Evolutionary conservation across 495 filamentous ascomycete genomes (phyloP), one percentile per base, ranked within the genome.

Genomic region (Aspergillus conjunctus): DNA sequence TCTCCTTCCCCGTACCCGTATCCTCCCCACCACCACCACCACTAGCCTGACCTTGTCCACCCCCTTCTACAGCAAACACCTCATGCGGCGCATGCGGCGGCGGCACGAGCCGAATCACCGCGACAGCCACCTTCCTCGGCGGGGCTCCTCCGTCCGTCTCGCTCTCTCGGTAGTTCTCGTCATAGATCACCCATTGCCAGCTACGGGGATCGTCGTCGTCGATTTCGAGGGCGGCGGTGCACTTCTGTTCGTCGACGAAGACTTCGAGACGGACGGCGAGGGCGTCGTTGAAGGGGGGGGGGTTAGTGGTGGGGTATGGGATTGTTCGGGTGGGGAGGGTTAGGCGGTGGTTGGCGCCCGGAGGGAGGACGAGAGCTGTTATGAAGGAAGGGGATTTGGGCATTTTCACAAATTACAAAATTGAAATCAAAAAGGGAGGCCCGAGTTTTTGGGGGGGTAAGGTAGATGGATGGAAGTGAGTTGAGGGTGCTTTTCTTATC

Each of bases 181-280:
- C 44, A 73, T 92, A 95, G 30, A 86, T 74, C 31, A 96, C 83
- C 88, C 90, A 96, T 71, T 97, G 92, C 77, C 85, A 91, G 61
- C 83, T 86, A 8, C 90, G 82, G 2, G 75, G 18, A 71, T 98
- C 93, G 71, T 97, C 91, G 3, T 73, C 72, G 76, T 98, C 93
- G 66, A 89, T 78, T 66, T 98, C 93, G 65, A 82, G 81, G 3
- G 84, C 82, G 0, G 84, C 70, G 0, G 88, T 81, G 30, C 89
- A 83, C 11, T 77, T 63, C 65, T 97, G 93, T 71, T 96, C 92
- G 20, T 80, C 58, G 14, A 92, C 84, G 72, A 91, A 97, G 63
- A 97, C 93, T 33, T 74, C 69, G 58, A 87, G 79, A 53, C 93
- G 89, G 51, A 98, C 84, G 22, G 74, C 66, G 85, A 96, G 90